Conservation (phyloP, 2,329 filamentous ascomycete species). For the Fusarium napiforme region DNA sequence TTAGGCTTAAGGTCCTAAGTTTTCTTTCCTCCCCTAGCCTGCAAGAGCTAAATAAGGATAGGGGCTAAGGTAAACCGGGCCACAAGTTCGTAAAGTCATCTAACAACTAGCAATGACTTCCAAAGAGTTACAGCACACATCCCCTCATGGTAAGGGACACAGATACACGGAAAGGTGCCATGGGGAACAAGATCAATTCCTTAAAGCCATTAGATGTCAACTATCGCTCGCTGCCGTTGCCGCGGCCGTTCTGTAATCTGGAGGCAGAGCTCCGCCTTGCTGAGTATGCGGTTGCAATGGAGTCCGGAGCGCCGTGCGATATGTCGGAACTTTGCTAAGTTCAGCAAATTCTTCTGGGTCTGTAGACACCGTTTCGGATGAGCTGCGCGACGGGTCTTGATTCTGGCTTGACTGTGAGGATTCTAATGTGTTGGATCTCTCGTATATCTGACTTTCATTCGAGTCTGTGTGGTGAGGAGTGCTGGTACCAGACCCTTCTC, state of each 20-base stretch:
- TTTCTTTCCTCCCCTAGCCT: too few relatives aligned
- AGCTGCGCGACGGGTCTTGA: constrained; percentile 58
- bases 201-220: background rate
- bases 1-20: too few relatives aligned
- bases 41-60: too few relatives aligned
- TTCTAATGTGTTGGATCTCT: background rate
- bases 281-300: constrained; percentile 64
- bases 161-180: too few relatives aligned
- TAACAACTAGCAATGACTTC: too few relatives aligned
- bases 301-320: constrained; percentile 76
- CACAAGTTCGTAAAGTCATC: too few relatives aligned
- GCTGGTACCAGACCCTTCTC: constrained; percentile 60
- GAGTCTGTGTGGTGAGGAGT: constrained; percentile 44
- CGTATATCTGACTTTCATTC: constrained; percentile 59
- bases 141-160: too few relatives aligned
- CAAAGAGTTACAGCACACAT: too few relatives aligned
- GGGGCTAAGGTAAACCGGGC: too few relatives aligned
- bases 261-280: constrained; percentile 62
- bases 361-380: constrained; percentile 62
- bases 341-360: constrained; percentile 70
- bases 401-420: background rate
- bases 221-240: background rate
- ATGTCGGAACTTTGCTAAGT: constrained; percentile 79
- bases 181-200: fast-evolving
- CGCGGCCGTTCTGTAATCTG: constrained; percentile 67